These are phyloP conservation scores for Suhomyces coccinellae DNA, from an alignment of 1,139 yeast species.

Conservation along the genomic window DNA sequence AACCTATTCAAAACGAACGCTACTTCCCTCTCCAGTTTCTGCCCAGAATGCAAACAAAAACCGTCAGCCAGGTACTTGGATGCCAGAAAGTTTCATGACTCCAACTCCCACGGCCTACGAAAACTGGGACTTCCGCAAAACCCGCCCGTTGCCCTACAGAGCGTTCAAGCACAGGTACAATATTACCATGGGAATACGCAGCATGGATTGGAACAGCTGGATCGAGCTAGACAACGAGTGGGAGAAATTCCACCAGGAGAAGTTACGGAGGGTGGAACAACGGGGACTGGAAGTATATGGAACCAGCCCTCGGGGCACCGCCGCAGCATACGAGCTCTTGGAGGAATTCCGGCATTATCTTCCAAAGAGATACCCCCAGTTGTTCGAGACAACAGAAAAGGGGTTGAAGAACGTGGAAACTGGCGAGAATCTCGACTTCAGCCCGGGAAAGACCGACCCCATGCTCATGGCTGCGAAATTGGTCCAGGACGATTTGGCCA, in stretches of 20 bases:
- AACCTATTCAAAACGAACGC: not conserved
- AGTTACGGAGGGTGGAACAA: conserved; percentile 47
- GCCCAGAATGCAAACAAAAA: conserved; percentile 23
- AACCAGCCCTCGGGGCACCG: conserved; percentile 52
- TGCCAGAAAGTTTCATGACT: conserved; percentile 48
- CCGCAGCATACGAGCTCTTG: conserved; percentile 58
- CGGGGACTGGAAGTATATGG: conserved; percentile 51
- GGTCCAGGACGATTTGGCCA: conserved; percentile 68
- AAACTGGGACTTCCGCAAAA: conserved; percentile 51
- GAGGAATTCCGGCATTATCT: conserved; percentile 54
- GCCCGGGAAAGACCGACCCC: conserved; percentile 48
- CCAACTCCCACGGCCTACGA: conserved; percentile 50
- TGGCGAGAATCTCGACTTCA: conserved; percentile 46
- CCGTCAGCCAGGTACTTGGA: conserved; percentile 50
- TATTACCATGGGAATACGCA: conserved; percentile 65
- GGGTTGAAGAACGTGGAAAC: conserved; percentile 57
- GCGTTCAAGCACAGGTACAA: conserved; percentile 60
- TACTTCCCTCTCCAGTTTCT: not conserved
- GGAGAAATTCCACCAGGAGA: conserved; percentile 53
- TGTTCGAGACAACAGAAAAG: conserved; percentile 44
- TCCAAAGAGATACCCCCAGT: conserved; percentile 57
- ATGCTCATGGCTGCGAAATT: conserved; percentile 56
- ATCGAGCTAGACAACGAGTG: conserved; percentile 67
- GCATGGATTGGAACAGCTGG: conserved; percentile 61
- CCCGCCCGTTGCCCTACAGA: conserved; percentile 60